Conservation (phyloP, 805 yeast genomes). For the Crinitomyces ghanaensis region DNA sequence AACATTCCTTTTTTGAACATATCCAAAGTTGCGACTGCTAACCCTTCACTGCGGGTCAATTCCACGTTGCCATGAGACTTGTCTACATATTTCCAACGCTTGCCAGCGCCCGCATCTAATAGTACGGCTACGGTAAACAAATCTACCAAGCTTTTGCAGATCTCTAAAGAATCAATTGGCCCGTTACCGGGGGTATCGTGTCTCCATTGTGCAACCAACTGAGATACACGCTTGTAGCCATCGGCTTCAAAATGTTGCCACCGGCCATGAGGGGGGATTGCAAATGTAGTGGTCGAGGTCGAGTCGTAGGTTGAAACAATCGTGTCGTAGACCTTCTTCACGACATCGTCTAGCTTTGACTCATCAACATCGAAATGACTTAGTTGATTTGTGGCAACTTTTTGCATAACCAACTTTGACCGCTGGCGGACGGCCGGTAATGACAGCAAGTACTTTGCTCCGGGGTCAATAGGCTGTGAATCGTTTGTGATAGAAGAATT, state of each 20-base stretch:
- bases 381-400: slow-evolving; percentile 29
- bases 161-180: slow-evolving; percentile 32
- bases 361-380: slow-evolving; percentile 37
- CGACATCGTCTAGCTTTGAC: slow-evolving; percentile 31
- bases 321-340: slow-evolving; percentile 34
- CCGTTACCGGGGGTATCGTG: no score
- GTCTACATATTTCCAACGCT: slow-evolving; percentile 41
- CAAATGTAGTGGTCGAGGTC: no score
- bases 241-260: slow-evolving; percentile 55
- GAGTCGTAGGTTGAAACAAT: slow-evolving; percentile 33
- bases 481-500: no score
- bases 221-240: slow-evolving; percentile 33
- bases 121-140: slow-evolving; percentile 49
- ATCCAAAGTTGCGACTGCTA: slow-evolving; percentile 49
- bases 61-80: slow-evolving; percentile 22
- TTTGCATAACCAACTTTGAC: slow-evolving; percentile 32
- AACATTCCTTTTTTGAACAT: slow-evolving; percentile 42
- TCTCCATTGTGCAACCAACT: slow-evolving; percentile 32
- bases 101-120: slow-evolving; percentile 62
- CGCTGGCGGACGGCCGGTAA: slow-evolving; percentile 47
- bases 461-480: no score
- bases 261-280: slow-evolving; percentile 56
- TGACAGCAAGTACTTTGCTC: slow-evolving; percentile 31
- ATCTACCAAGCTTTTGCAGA: slow-evolving; percentile 44
- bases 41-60: slow-evolving; percentile 46